Base-by-base conservation (phyloP, 169 alveolate species). In the Eimeria necatrix region DNA sequence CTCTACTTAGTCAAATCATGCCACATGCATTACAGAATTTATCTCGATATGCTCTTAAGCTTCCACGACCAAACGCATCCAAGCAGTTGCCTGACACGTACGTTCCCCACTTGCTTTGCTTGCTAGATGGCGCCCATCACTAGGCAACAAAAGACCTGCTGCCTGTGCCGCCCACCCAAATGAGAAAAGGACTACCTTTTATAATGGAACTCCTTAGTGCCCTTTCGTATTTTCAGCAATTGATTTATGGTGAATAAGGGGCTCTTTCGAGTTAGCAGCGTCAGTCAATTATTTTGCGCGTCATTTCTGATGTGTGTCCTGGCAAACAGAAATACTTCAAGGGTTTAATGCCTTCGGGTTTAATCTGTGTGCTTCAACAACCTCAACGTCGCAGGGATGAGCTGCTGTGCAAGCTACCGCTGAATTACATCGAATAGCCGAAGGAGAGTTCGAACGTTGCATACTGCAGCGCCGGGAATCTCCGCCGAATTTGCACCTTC, bases 111-210 rank as follows among this genome's bases (percentile, higher is more conserved):
- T 41, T 84, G 59, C 78, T 32, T 49, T 80, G 49, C 20, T 64
- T 49, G 51, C 49, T 10, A 26, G 76, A 3, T 80, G 89, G 18
- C 70, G 16, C 70, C 56, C 10, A 20, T 84, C 91, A 24, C 78
- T 84, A 56, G 91, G 60, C 46, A 84, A 53, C 5, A 84, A 60
- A 22, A 84, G 91, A 3, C 91, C 91, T 84, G 78, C 91, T n/a
- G 10, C 26, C 91, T 84, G 91, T 76, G 60, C 46, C 91, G 60
- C 24, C 32, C 20, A 52, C 83, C 20, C 68, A 56, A 56, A 56
- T 56, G 41, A 0, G 41, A 32, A 32, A 32, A 32, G 3, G 41
- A 32, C 41, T 32, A 32, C 41, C 41, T 32, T 32, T 32, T 32
- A 32, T 32, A 32, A 32, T 32, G 41, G 41, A 32, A 2, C 41